Conservation (phyloP, 2,329 filamentous ascomycete species). For the Apiospora koreana region DNA sequence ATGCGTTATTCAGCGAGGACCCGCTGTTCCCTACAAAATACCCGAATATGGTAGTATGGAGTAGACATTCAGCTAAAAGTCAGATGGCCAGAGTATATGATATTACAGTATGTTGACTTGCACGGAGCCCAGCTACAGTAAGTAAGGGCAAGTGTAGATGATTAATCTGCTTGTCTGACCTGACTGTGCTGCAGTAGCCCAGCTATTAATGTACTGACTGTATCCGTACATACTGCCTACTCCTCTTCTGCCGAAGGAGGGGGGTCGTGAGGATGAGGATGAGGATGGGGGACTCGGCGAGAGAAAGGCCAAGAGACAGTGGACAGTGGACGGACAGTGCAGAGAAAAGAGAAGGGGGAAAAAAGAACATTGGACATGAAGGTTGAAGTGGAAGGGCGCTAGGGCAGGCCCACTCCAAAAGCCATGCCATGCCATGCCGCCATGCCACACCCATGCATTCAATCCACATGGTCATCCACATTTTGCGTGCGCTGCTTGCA, state of each 20-base stretch:
- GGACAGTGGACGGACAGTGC: not conserved
- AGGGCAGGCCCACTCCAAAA: not conserved
- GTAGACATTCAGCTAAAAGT: not conserved
- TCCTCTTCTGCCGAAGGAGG: not conserved
- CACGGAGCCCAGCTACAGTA: not conserved
- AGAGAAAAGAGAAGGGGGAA: not conserved
- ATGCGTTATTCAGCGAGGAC: not conserved
- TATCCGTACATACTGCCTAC: too few relatives aligned
- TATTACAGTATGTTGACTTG: too few relatives aligned
- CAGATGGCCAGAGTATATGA: not conserved
- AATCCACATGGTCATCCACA: constrained; percentile 3
- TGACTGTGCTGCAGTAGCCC: not conserved
- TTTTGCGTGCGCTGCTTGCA: not conserved
- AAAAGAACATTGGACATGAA: not conserved
- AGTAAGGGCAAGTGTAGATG: not conserved
- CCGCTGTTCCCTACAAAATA: not conserved
- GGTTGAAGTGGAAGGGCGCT: not conserved
- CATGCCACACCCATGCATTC: constrained; percentile 8
- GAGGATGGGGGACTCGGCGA: not conserved
- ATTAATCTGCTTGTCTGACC: not conserved
- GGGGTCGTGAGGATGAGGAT: not conserved
- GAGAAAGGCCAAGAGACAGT: not conserved
- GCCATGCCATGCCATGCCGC: constrained; percentile 6
- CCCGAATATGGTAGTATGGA: too few relatives aligned
- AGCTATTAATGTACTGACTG: not conserved